A percentile compares a stretch with the other conserved stretches of the same genome.
These are phyloP conservation scores for Microbotryum intermedium DNA, from an alignment of 1,284 basidiomycete species.

Conservation along the genomic window DNA sequence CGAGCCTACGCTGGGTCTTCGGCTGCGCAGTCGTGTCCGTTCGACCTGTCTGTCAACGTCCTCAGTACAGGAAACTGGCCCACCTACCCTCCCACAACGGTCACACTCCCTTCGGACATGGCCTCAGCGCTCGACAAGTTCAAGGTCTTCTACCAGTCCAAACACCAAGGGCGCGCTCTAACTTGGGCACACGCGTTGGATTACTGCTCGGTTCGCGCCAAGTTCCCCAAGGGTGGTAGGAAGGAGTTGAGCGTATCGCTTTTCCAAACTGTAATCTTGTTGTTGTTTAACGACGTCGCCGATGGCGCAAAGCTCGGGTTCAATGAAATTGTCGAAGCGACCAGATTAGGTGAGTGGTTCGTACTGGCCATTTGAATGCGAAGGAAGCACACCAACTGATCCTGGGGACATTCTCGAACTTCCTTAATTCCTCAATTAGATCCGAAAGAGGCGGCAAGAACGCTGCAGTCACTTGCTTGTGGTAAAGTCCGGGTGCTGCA, in stretches of 20 bases:
- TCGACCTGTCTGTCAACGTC: conserved; percentile 48
- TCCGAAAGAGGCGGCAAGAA: conserved; percentile 62
- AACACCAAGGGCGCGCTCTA: conserved; percentile 60
- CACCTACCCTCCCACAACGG: conserved; percentile 36
- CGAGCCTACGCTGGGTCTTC: conserved; percentile 43
- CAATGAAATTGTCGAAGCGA: conserved; percentile 58
- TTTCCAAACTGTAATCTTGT: conserved; percentile 75
- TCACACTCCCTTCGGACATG: conserved; percentile 44
- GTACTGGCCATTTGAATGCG: background rate
- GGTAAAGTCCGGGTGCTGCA: conserved; percentile 81
- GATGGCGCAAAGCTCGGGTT: conserved; percentile 51
- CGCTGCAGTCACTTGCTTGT: conserved; percentile 82
- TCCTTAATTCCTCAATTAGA: conserved; percentile 46
- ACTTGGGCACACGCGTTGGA: conserved; percentile 74
- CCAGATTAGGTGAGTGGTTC: conserved; percentile 58
- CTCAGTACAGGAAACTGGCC: conserved; percentile 53
- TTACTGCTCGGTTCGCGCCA: conserved; percentile 60
- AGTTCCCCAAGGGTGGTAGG: conserved; percentile 52
- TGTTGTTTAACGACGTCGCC: conserved; percentile 72
- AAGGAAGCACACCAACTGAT: background rate
- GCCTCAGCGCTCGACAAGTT: conserved; percentile 57
- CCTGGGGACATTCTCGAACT: background rate
- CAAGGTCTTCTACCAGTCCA: conserved; percentile 59
- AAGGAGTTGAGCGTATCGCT: conserved; percentile 88
- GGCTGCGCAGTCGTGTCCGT: conserved; percentile 12